Evolutionary conservation across 352 stramenopile genomes (phyloP), one percentile per base, ranked within the genome.

Genomic region (Globisporangium nagaii): DNA sequence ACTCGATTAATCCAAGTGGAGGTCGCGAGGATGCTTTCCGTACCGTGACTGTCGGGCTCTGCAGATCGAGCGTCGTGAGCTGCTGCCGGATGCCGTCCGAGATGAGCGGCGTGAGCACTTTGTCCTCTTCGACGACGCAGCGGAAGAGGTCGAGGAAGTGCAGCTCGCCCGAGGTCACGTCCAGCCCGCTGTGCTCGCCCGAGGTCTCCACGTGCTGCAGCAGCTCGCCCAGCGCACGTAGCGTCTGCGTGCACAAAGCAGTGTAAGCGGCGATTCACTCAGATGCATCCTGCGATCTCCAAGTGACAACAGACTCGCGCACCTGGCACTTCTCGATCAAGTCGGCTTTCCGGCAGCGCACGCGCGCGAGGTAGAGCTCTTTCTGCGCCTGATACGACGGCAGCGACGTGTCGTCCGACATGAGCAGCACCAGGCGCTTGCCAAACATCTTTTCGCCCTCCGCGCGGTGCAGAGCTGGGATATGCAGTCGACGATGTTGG

Each of bases 81-180:
- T 80, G 73, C 34, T 72, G 55, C 12, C 43, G 47, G 30, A 90
- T 84, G 3, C 73, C 75, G 7, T 84, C 56, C 0, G 65, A 65
- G 12, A 90, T 73, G 20, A 90, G 65, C 4, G 70, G 72, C 37
- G 79, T 88, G 24, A 93, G 65, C 13, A 84, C 69, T 30, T 84
- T 70, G 39, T 90, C 63, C 9, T 73, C 64, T 44, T 93, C 75
- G 15, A 89, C 66, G n/a, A 87, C 71, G 19, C 79, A 87, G 9
- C 74, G 70, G 43, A 90, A 70, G 2, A 90, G 50, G 27, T 88
- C 75, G 22, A 93, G 66, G 22, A 90, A 84, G 39, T 75, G 76
- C 13, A 88, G 58, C 37, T 90, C 79, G 13, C 71, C 65, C 3
- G 68, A 65, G 3, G 77, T 77, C 5, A 82, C 56, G 13, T 89